Evolutionary conservation across 345 rosid species (phyloP).

Genomic region (Rhodomyrtus tomentosa): DNA sequence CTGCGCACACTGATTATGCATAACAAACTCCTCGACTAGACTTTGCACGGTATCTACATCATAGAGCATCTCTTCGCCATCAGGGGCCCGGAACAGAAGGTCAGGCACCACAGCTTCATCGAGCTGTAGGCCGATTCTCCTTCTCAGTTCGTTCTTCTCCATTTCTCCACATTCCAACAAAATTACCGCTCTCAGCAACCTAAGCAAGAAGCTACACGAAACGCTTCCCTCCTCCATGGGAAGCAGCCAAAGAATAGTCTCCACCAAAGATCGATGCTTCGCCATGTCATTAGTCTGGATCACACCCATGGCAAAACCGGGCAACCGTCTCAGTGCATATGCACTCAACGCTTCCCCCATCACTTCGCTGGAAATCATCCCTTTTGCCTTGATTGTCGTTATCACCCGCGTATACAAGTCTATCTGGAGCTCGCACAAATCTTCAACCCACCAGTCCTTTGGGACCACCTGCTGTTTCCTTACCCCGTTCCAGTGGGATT

Average conservation of each 20-base stretch:
- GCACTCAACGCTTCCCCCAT: conserved; percentile 63
- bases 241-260: conserved; percentile 39
- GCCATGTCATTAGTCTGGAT: conserved; percentile 26
- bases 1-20: conserved; percentile 9
- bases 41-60: conserved; percentile 52
- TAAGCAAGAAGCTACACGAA: conserved; percentile 45
- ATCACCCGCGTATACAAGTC: conserved; percentile 48
- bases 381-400: conserved; percentile 32
- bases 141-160: conserved; percentile 32
- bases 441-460: conserved; percentile 84
- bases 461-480: conserved; percentile 51
- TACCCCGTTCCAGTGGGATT: conserved; percentile 34
- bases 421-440: conserved; percentile 61
- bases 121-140: conserved; percentile 38
- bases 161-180: conserved; percentile 35
- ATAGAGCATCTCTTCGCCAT: conserved; percentile 23
- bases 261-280: conserved; percentile 35
- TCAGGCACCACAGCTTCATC: conserved; percentile 36
- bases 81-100: conserved; percentile 34
- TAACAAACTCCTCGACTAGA: conserved; percentile 32
- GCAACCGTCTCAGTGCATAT: conserved; percentile 41
- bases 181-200: conserved; percentile 35
- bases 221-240: conserved; percentile 40
- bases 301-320: conserved; percentile 44
- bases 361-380: conserved; percentile 29